Evolutionary conservation across 2,329 filamentous ascomycete genomes (phyloP), one percentile per base, ranked within the genome.

Genomic region (Fusarium albidum): DNA sequence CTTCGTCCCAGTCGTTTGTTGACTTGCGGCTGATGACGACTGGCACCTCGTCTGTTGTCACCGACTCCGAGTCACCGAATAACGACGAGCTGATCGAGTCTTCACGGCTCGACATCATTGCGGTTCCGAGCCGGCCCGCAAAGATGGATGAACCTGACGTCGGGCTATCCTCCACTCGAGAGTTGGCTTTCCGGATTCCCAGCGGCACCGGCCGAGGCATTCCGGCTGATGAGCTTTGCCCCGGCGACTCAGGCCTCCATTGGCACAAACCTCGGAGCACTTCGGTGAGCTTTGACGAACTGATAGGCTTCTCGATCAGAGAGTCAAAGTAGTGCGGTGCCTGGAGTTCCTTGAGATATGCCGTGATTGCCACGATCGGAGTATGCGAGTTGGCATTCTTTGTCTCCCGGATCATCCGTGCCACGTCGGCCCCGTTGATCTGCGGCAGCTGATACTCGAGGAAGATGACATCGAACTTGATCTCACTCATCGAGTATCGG

Each of bases 401-500:
- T 1, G 94, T 97, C 70, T 98, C 94, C 40, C 95, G 88, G 63
- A 99, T 92, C 95, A 99, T 99, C 28, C 95, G 89, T 43, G 95
- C 94, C 50, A 99, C 91, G 70, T 99, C 95, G 11, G 92, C 90
- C 18, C 95, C 95, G 66, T 92, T 98, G 68, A 98, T 92, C 69
- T 96, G 92, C 9, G 95, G 94, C 38, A 99, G 79, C 71, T 94
- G 96, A 77, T 92, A 97, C 74, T 99, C 95, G 73, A 96, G 94
- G 80, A 99, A 95, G 71, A 99, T 97, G 66, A 97, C 92, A 74
- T 99, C 95, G 69, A 98, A 99, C 69, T 98, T 96, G 70, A 99
- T 94, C 70, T 98, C 94, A 68, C 94, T 94, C 81, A 96, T 91
- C 25, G 95, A 92, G 74, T 95, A 96, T 17, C 94, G 87, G 66